Conservation (phyloP, 257 asterid genomes). For the Scutellaria barbata region DNA sequence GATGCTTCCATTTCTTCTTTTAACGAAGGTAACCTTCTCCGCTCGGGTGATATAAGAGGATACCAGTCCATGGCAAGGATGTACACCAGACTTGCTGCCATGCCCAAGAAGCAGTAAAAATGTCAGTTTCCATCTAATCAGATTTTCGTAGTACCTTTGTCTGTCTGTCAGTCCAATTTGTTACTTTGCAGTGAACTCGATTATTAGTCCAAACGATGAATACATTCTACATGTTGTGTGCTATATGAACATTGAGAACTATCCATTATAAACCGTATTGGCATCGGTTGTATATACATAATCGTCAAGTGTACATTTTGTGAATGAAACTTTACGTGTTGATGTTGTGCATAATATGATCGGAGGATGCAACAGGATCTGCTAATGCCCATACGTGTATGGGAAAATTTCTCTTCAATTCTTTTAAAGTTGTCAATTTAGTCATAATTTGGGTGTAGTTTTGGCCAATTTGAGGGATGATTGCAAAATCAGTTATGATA, state of each 20-base stretch:
- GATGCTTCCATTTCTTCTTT: constrained; percentile 22
- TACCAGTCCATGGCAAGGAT: constrained; percentile 96
- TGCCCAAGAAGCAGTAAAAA: constrained; percentile 86
- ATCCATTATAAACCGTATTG: not conserved
- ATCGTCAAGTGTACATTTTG: too few relatives aligned
- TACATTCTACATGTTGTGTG: not conserved
- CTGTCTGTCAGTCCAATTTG: not conserved
- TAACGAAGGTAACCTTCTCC: constrained; percentile 82
- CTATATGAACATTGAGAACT: not conserved
- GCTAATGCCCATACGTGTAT: too few relatives aligned
- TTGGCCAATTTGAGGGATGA: too few relatives aligned
- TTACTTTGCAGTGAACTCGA: constrained; percentile 6
- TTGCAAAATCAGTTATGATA: too few relatives aligned
- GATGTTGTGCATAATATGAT: too few relatives aligned
- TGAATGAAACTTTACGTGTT: too few relatives aligned
- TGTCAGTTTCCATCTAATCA: constrained; percentile 16
- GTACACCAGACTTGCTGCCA: constrained; percentile 97
- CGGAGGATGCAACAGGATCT: too few relatives aligned
- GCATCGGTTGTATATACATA: too few relatives aligned
- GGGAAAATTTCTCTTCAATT: too few relatives aligned
- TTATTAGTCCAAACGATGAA: not conserved
- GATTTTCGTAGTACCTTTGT: not conserved
- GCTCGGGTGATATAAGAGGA: constrained; percentile 92
- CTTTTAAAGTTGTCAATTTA: too few relatives aligned
- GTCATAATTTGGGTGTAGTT: too few relatives aligned